Conservation (phyloP, 345 rosid genomes). For the Heritiera fomes region DNA sequence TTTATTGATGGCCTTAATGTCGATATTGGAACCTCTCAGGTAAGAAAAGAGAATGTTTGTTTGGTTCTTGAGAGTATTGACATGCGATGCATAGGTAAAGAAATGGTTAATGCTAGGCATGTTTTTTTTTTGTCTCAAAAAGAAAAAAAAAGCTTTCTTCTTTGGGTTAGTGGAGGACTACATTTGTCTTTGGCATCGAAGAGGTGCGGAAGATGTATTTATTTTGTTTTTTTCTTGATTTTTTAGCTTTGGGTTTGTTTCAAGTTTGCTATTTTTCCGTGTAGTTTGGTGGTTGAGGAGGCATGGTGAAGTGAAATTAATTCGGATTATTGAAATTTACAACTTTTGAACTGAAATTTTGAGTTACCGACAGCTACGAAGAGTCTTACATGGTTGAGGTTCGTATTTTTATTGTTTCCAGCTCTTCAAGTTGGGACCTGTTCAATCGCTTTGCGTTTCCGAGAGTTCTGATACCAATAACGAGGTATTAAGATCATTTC, state of each 20-base stretch:
- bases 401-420: slow-evolving; percentile 34
- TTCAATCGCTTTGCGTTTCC: slow-evolving; percentile 66
- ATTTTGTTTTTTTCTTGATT: neutral
- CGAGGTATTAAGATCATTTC: slow-evolving; percentile 49
- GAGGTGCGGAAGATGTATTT: neutral
- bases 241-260: neutral
- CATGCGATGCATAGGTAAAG: neutral
- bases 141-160: neutral
- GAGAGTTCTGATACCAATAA: slow-evolving; percentile 44
- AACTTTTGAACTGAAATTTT: neutral
- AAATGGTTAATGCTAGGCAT: neutral
- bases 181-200: neutral
- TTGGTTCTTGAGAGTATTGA: neutral
- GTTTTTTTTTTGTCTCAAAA: neutral
- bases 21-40: slow-evolving; percentile 58
- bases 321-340: neutral
- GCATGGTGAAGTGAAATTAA: neutral
- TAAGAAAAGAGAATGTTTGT: slow-evolving; percentile 18
- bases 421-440: slow-evolving; percentile 79
- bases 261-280: neutral
- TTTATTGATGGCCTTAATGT: slow-evolving; percentile 37
- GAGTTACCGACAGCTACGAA: neutral
- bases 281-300: neutral
- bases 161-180: neutral
- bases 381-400: slow-evolving; percentile 11